Conservation (phyloP, 208 protist species). For the Phytomonas sp. region DNA sequence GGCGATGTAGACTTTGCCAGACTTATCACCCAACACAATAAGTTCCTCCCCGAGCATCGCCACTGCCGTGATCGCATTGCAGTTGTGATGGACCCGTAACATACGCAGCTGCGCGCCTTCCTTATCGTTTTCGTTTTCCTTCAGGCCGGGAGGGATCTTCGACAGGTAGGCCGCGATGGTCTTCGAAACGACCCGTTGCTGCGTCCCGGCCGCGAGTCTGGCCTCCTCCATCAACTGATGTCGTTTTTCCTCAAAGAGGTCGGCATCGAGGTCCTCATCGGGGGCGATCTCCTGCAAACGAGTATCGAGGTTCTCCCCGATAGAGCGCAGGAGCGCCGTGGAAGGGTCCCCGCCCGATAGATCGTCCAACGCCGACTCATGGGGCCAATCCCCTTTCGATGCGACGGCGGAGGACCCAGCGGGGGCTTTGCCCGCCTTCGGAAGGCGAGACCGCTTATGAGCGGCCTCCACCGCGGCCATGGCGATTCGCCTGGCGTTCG, state of each 20-base stretch:
- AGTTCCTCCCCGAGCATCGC: slow-evolving; percentile 48
- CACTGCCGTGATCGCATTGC: slow-evolving; percentile 79
- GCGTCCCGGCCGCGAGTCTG: slow-evolving; percentile 56
- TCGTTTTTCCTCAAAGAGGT: not conserved
- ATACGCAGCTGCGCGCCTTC: slow-evolving; percentile 8
- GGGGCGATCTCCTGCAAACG: slow-evolving; percentile 61
- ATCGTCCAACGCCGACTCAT: slow-evolving; percentile 19
- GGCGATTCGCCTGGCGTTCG: slow-evolving; percentile 28
- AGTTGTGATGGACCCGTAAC: slow-evolving; percentile 66
- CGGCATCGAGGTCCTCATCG: slow-evolving; percentile 36
- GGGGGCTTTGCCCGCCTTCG: not conserved
- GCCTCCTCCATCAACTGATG: slow-evolving; percentile 73
- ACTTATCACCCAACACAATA: slow-evolving; percentile 81
- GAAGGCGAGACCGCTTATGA: slow-evolving; percentile 22
- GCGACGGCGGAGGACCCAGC: not conserved
- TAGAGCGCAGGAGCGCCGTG: slow-evolving; percentile 29
- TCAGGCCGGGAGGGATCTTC: no score
- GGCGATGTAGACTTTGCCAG: slow-evolving; percentile 64
- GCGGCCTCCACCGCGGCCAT: slow-evolving; percentile 31
- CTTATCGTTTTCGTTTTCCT: slow-evolving; percentile 8
- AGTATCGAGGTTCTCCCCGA: slow-evolving; percentile 83
- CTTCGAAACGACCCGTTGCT: slow-evolving; percentile 51
- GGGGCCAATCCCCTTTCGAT: slow-evolving; percentile 8
- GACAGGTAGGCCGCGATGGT: slow-evolving; percentile 32
- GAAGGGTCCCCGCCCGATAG: slow-evolving; percentile 16